Evolutionary conservation across 164 flowering plant genomes (phyloP).

Genomic region (Liriodendron chinense): DNA sequence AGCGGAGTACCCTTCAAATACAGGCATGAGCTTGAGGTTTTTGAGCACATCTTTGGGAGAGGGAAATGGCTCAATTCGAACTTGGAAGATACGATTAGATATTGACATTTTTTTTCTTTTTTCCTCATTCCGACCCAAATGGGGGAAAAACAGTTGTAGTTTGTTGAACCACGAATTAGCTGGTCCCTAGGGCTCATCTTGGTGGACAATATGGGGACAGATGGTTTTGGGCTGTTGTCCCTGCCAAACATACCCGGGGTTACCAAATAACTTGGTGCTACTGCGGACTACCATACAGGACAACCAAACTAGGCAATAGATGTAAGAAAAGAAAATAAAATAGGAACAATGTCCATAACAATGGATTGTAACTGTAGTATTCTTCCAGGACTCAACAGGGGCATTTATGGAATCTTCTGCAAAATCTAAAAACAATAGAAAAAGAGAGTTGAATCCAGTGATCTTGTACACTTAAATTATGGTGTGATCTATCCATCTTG

Average conservation of each 20-base stretch:
- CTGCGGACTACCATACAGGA: not conserved
- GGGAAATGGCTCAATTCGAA: not conserved
- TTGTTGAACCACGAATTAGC: not conserved
- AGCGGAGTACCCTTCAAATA: no score
- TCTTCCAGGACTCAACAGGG: not conserved
- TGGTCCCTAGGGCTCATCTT: not conserved
- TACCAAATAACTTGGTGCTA: not conserved
- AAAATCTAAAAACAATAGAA: not conserved
- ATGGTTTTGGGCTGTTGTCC: not conserved
- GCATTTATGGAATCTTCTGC: not conserved
- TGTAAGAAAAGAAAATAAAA: no score
- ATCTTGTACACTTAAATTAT: not conserved
- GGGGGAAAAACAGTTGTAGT: not conserved
- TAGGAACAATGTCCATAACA: no score
- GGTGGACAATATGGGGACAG: not conserved
- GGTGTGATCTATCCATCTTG: no score
- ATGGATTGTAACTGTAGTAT: no score
- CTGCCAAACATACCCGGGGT: not conserved
- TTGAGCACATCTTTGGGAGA: no score
- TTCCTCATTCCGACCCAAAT: not conserved
- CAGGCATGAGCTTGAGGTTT: not conserved
- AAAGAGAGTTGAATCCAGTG: not conserved
- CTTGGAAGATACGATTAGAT: not conserved
- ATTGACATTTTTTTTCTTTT: not conserved
- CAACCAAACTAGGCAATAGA: no score